A percentile compares a stretch with the other conserved stretches of the same genome.
Evolutionary conservation across 108 stramenopile species (phyloP).

Genomic region (Cyclostephanos tholiformis): DNA sequence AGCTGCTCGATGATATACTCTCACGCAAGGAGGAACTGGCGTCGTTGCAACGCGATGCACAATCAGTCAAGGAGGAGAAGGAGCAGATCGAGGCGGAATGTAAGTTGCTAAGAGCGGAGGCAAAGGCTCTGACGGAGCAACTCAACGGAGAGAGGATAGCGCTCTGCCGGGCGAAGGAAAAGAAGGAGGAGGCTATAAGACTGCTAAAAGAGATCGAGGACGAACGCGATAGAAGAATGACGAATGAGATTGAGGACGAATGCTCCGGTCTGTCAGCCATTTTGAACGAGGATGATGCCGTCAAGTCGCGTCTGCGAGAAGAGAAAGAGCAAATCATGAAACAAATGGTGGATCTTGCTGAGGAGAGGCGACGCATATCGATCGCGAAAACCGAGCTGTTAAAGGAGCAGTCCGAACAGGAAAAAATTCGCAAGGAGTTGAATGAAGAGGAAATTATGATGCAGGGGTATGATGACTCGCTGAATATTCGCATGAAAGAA

Average conservation of each 20-base stretch:
- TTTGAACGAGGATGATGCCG: not conserved
- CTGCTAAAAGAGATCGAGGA: conserved; percentile 19
- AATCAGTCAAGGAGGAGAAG: conserved; percentile 27
- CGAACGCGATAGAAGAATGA: conserved; percentile 8
- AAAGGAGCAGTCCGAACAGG: conserved; percentile 22
- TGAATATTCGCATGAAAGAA: conserved; percentile 16
- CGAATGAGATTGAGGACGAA: conserved; percentile 1
- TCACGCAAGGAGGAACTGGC: conserved; percentile 29
- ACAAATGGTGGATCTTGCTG: not conserved
- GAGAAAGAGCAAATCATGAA: conserved; percentile 19
- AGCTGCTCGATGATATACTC: conserved; percentile 20
- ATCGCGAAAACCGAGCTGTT: conserved; percentile 22
- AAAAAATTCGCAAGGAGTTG: conserved; percentile 7
- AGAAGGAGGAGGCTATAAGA: conserved; percentile 17
- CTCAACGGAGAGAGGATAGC: conserved; percentile 20
- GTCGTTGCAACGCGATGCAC: conserved; percentile 29
- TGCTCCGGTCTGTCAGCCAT: not conserved
- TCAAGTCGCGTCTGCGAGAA: not conserved
- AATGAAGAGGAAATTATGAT: conserved; percentile 25
- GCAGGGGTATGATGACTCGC: conserved; percentile 21
- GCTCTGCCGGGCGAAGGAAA: conserved; percentile 8
- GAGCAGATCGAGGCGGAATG: conserved; percentile 21
- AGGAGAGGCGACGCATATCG: conserved; percentile 29
- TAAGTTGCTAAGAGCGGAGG: conserved; percentile 14
- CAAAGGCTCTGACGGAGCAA: conserved; percentile 4